Base-by-base conservation (phyloP, 2,329 filamentous ascomycete species). In the Decorospora gaudefroyi region DNA sequence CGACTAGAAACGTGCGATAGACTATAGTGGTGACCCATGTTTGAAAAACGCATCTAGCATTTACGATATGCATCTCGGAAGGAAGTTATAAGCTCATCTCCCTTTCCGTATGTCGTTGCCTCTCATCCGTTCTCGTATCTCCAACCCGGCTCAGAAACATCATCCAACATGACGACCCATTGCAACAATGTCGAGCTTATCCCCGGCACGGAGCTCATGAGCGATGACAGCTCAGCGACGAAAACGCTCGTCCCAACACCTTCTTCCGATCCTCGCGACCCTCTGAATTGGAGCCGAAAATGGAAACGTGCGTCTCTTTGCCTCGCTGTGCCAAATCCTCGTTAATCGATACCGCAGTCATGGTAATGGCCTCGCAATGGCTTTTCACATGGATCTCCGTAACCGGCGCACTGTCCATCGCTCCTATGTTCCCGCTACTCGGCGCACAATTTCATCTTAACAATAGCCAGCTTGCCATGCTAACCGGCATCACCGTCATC, bases 401-500 rank as follows among this genome's bases (percentile, higher is more conserved):
- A 1, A 72, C 71, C 11, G 69, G 70, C 3, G 72, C 72, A 3
- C 59, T 75, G 2, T 74, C 71, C 3, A 66, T 75, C 19, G 72
- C 72, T 1, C 73, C 72, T 2, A 69, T 75, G 62, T 74, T 74
- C 41, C 71, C 72, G 2, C 59, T 74, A 6, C 62, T 75, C 1
- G 71, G 68, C 2, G 41, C 59, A 27, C 68, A 74, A 28, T 75
- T 73, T 29, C 64, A 70, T 21, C 66, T 75, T 30, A 62, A 67
- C 46, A 66, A 72, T 43, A 69, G 66, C 12, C 71, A 74, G 38
- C 55, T 74, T 1, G 68, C 63, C 4, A 57, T 75, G 11, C 61
- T 74, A 5, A 74, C 72, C 2, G 74, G 73, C 0, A 63, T 74
- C 18, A 74, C 71, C 28, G 71, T 76, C 25, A 70, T 76, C 32